Percentiles rank a stretch among this genome's conserved stretches.
phyloP scores from a whole-genome alignment of 768 basidiomycete species.

The Mycena galericulata region DNA sequence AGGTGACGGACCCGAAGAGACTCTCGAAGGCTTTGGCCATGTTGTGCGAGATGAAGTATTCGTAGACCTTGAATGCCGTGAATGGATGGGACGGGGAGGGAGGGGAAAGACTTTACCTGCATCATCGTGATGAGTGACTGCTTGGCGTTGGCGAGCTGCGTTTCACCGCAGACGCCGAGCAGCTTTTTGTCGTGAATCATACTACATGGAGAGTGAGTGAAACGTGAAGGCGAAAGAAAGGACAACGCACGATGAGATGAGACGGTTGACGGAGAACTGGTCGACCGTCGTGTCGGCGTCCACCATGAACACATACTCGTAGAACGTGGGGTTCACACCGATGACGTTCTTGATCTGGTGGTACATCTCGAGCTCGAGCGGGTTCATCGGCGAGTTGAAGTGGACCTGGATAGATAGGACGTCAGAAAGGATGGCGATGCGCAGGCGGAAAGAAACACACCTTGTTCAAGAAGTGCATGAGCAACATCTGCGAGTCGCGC shows the following conservation, averaged over 20 bases:
- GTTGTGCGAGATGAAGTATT: slow-evolving; percentile 99
- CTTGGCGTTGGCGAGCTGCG: slow-evolving; percentile 91
- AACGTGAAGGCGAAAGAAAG: neutral
- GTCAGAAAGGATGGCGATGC: slow-evolving; percentile 3
- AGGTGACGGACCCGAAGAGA: slow-evolving; percentile 97
- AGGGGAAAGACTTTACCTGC: slow-evolving; percentile 66
- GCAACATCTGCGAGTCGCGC: slow-evolving; percentile 95
- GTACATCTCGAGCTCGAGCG: slow-evolving; percentile 97
- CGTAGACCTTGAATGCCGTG: slow-evolving; percentile 77
- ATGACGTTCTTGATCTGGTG: slow-evolving; percentile 99
- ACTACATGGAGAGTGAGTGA: slow-evolving; percentile 52
- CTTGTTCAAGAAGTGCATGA: slow-evolving; percentile 99
- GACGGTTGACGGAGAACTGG: slow-evolving; percentile 86
- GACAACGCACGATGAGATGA: slow-evolving; percentile 89
- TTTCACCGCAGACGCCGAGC: slow-evolving; percentile 96
- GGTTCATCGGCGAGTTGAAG: slow-evolving; percentile 96
- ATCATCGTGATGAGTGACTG: slow-evolving; percentile 97
- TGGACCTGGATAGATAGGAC: slow-evolving; percentile 80
- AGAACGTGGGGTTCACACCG: slow-evolving; percentile 98
- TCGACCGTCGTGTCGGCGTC: slow-evolving; percentile 97
- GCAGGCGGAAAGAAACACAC: slow-evolving; percentile 49
- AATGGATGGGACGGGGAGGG: slow-evolving; percentile 11
- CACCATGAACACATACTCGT: slow-evolving; percentile 94
- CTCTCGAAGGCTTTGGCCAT: slow-evolving; percentile 98
- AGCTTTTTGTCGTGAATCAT: slow-evolving; percentile 98